Evolutionary conservation across 306 rosid genomes (phyloP), one percentile per base, ranked within the genome.

Genomic region (Cercis canadensis): DNA sequence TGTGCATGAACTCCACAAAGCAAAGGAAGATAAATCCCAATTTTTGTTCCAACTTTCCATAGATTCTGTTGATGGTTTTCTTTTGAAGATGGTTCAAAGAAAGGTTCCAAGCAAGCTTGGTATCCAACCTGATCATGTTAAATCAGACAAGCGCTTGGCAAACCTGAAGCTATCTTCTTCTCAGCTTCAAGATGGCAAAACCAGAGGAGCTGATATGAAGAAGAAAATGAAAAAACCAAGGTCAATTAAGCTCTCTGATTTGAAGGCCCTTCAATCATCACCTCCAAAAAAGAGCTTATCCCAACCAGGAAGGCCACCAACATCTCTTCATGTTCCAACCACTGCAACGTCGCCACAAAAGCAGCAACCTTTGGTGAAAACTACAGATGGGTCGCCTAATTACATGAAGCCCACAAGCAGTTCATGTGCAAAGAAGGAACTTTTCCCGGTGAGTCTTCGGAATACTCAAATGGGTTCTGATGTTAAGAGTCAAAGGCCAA

Each of bases 351-450:
- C 53, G 37, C 78, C 76, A 16, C 69, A 69, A 66, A 84, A 75
- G 87, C 85, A 76, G 76, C 79, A 75, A 16, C 73, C 85, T 62
- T 12, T 70, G 61, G 32, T 62, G 57, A 77, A 65, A 79, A 57
- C 78, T 10, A 52, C 52, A 21, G 80, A 84, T 37, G 88, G 81
- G 14, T 89, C 95, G 9, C 97, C 99, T 9, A 91, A 91, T 80
- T 94, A 94, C 81, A 94, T 94, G 99, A 94, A 94, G 74, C 82
- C 97, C n/a, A 94, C 99, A 57, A 89, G 91, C 80, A 91, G 96
- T 71, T 91, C 87, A 24, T 84, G 84, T 77, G 94, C 98, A 19
- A 92, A 86, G 79, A 89, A 87, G 78, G 97, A 92, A 49, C 82
- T 82, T 59, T 83, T 82, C 54, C 87, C 65, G 70, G 92, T 84